These are phyloP conservation scores for Fusarium mangiferae DNA, from an alignment of 2,329 filamentous ascomycete species.

Conservation along the genomic window DNA sequence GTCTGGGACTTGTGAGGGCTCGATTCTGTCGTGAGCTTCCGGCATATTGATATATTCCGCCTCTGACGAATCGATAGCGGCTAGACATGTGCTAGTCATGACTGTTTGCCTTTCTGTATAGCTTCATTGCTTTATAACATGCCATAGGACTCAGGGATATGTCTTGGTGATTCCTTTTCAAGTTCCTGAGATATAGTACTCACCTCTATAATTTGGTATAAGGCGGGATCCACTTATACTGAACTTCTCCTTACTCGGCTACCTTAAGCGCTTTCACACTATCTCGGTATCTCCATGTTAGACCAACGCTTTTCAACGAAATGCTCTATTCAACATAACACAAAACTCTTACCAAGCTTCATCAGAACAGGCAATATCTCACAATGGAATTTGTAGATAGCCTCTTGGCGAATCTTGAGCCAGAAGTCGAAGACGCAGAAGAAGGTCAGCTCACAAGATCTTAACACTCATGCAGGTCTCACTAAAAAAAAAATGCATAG, in stretches of 20 bases:
- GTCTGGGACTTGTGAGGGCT: neutral
- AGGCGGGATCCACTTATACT: neutral
- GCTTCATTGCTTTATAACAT: neutral
- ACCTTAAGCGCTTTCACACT: neutral
- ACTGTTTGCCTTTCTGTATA: neutral
- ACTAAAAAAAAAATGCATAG: constrained; percentile 57
- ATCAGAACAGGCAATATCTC: neutral
- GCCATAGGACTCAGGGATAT: neutral
- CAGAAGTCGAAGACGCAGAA: constrained; percentile 60
- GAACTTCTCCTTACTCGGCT: neutral
- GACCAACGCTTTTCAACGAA: neutral
- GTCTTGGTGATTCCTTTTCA: neutral
- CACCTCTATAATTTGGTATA: neutral
- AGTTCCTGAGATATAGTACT: neutral
- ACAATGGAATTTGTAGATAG: constrained; percentile 29
- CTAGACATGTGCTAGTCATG: neutral
- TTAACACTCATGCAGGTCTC: neutral
- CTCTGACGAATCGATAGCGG: neutral
- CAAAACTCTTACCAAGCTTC: neutral
- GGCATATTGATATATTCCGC: neutral
- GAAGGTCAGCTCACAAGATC: constrained; percentile 51
- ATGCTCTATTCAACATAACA: neutral
- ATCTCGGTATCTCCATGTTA: neutral
- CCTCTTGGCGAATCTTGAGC: constrained; percentile 50
- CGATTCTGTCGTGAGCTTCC: neutral